Conservation (phyloP, 345 rosid species). For the Odontarrhena argentea region DNA sequence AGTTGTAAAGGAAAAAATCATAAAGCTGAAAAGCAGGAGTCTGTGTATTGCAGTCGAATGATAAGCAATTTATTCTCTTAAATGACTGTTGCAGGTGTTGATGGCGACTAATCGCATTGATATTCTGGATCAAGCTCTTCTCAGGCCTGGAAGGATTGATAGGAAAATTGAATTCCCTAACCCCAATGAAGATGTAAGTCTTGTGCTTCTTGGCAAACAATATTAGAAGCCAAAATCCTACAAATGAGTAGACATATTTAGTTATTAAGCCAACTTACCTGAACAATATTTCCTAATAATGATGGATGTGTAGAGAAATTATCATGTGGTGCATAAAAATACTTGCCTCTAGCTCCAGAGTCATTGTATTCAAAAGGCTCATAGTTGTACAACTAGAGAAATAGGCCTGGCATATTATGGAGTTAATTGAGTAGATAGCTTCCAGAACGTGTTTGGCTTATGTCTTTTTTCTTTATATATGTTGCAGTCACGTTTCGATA, state of each 20-base stretch:
- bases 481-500: conserved; percentile 87
- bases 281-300: not conserved
- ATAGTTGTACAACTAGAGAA: not conserved
- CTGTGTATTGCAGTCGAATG: not conserved
- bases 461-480: conserved; percentile 5
- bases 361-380: not conserved
- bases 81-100: conserved; percentile 62
- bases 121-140: conserved; percentile 96
- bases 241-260: not conserved
- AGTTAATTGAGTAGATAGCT: not conserved
- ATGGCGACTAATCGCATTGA: conserved; percentile 99
- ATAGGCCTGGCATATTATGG: not conserved
- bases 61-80: conserved; percentile 1
- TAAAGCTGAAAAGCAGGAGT: not conserved
- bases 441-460: not conserved
- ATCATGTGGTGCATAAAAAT: not conserved
- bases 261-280: not conserved
- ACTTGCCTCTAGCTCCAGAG: not conserved
- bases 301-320: not conserved
- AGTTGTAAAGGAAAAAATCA: not conserved
- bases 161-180: conserved; percentile 98
- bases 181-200: conserved; percentile 85
- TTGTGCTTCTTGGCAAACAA: conserved; percentile 4
- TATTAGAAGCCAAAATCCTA: not conserved
- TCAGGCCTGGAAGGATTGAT: conserved; percentile 96